Percentiles rank a stretch among this genome's conserved stretches.
Evolutionary conservation across 495 filamentous ascomycete species (phyloP).

Genomic region (Antarctomyces pellizariae): DNA sequence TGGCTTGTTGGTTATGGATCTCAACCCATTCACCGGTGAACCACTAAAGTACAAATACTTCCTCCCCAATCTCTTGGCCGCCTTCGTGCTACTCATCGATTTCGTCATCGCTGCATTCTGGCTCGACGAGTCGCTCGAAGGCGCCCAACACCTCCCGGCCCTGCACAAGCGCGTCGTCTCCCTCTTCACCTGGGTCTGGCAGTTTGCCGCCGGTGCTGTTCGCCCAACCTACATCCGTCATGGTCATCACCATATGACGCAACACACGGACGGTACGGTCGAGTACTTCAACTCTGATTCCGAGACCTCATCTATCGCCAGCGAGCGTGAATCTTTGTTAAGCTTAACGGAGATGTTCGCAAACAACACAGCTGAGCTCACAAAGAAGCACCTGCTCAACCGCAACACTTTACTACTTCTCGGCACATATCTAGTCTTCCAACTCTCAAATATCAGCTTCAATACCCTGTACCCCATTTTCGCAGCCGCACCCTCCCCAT

Average conservation of each 20-base stretch:
- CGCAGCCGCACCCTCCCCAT: conserved; percentile 44
- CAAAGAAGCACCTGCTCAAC: conserved; percentile 34
- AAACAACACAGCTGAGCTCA: conserved; percentile 17
- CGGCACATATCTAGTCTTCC: conserved; percentile 65
- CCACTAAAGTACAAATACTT: conserved; percentile 58
- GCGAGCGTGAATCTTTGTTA: conserved; percentile 11
- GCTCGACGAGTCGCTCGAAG: conserved; percentile 74
- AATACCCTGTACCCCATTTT: conserved; percentile 88
- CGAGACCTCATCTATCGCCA: conserved; percentile 9
- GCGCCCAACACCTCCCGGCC: conserved; percentile 36
- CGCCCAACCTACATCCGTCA: conserved; percentile 33
- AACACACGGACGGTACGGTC: conserved; percentile 11
- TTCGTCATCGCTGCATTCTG: conserved; percentile 49
- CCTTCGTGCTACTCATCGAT: conserved; percentile 45
- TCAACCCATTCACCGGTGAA: conserved; percentile 23
- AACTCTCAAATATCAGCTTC: conserved; percentile 71
- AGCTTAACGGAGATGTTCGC: conserved; percentile 9
- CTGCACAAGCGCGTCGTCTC: conserved; percentile 30
- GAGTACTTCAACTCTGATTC: conserved; percentile 15
- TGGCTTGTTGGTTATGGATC: conserved; percentile 47
- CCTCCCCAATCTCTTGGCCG: conserved; percentile 56
- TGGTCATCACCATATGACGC: conserved; percentile 5
- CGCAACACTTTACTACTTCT: conserved; percentile 63
- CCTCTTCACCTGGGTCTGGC: conserved; percentile 50
- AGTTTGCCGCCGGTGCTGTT: conserved; percentile 35